Conservation (phyloP, 306 rosid genomes). For the Malus sylvestris region DNA sequence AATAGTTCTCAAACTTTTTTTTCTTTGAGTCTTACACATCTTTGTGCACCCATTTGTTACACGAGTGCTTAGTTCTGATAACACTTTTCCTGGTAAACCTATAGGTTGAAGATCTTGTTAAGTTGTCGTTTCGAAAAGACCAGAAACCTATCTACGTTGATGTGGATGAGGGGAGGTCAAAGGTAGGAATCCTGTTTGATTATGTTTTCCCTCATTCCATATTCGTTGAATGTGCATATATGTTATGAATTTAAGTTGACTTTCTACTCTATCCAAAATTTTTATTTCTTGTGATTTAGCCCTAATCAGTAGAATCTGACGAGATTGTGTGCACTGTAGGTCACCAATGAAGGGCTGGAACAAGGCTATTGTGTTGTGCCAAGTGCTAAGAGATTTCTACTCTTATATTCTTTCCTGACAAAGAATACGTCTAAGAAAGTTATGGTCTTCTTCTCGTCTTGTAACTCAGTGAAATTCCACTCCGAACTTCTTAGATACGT, state of each 20-base stretch:
- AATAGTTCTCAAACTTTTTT: background rate
- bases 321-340: conserved; percentile 35
- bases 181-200: conserved; percentile 35
- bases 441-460: conserved; percentile 97
- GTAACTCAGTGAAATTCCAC: conserved; percentile 89
- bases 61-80: background rate
- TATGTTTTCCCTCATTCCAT: background rate
- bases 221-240: background rate
- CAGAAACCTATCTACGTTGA: conserved; percentile 53
- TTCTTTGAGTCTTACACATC: background rate
- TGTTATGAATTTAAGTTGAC: background rate
- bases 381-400: conserved; percentile 67
- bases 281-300: conserved; percentile 5
- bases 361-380: conserved; percentile 94
- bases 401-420: conserved; percentile 77
- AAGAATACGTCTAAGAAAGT: conserved; percentile 68
- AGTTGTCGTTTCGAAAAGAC: conserved; percentile 63
- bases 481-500: conserved; percentile 70
- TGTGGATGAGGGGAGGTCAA: conserved; percentile 80
- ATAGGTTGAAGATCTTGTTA: conserved; percentile 89
- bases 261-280: background rate
- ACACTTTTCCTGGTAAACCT: background rate
- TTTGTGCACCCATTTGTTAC: background rate
- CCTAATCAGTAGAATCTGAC: conserved; percentile 13
- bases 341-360: conserved; percentile 90